A percentile compares a stretch with the other conserved stretches of the same genome.
Evolutionary conservation across 31 red algal genomes (phyloP).

Genomic region (Porphyra umbilicalis): DNA sequence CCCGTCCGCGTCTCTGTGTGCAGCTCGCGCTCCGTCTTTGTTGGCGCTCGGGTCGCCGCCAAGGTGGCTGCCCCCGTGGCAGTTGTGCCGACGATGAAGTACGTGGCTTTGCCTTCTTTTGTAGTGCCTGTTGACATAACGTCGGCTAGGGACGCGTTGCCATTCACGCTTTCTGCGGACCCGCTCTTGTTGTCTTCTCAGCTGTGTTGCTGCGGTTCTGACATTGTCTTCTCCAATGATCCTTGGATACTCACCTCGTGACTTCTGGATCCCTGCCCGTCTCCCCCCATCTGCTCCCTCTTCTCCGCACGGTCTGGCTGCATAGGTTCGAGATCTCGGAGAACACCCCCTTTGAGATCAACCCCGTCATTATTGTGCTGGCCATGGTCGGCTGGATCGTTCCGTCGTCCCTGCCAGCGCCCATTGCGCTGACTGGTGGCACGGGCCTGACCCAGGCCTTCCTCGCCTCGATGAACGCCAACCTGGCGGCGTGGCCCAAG

Average conservation of each 20-base stretch:
- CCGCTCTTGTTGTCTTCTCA: no score
- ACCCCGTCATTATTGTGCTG: conserved; percentile 64
- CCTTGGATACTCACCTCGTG: background rate
- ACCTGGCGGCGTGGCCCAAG: conserved; percentile 72
- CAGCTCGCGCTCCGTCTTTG: background rate
- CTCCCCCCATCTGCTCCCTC: background rate
- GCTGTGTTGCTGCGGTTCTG: no score
- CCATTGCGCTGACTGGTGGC: conserved; percentile 77
- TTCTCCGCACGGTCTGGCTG: background rate
- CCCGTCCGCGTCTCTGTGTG: background rate
- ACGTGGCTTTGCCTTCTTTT: background rate
- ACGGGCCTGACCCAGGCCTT: conserved; percentile 91
- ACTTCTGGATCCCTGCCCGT: background rate
- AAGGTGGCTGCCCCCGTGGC: background rate
- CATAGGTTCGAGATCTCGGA: conserved; percentile 87
- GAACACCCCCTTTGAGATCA: conserved; percentile 52
- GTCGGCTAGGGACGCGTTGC: no score
- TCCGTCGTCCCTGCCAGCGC: conserved; percentile 68
- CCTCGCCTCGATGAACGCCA: conserved; percentile 74
- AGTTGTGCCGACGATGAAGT: background rate
- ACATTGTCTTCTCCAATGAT: no score
- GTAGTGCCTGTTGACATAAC: no score
- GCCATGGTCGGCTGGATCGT: conserved; percentile 79
- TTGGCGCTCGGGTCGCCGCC: background rate
- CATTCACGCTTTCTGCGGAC: no score